Evolutionary conservation across 257 asterid genomes (phyloP).

Genomic region (Thymus mandschuricus): DNA sequence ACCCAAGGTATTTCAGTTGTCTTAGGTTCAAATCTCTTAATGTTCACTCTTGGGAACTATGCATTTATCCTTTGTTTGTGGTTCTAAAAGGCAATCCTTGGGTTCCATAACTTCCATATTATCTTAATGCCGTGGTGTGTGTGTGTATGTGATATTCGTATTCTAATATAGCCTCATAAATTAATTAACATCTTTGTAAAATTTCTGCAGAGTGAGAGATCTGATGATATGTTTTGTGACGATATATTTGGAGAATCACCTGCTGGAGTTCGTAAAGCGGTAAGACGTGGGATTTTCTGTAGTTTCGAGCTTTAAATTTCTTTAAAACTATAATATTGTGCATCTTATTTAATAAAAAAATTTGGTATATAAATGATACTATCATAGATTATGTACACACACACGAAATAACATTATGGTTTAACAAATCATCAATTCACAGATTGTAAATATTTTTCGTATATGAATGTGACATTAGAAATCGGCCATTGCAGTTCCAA

Average conservation of each 20-base stretch:
- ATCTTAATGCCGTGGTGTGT: no score
- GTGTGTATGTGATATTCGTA: neutral
- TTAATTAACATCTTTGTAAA: constrained; percentile 24
- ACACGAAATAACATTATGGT: no score
- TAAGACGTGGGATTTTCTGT: constrained; percentile 40
- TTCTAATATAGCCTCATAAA: constrained; percentile 24
- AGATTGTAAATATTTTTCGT: no score
- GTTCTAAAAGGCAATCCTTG: neutral
- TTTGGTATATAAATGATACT: no score
- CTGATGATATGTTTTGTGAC: constrained; percentile 80
- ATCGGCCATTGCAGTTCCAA: no score
- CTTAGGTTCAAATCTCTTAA: constrained; percentile 10
- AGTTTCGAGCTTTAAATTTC: constrained; percentile 3
- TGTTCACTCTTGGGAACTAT: neutral
- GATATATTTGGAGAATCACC: constrained; percentile 99
- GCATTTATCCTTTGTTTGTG: neutral
- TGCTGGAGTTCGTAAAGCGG: constrained; percentile 74
- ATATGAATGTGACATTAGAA: no score
- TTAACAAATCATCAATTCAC: no score
- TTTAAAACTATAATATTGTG: neutral
- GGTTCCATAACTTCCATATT: no score
- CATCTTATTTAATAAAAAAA: no score
- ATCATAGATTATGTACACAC: no score
- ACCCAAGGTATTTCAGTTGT: constrained; percentile 68
- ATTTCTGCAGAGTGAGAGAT: constrained; percentile 79